Conservation (phyloP, 1,139 yeast genomes). For the Maudiozyma humilis region DNA sequence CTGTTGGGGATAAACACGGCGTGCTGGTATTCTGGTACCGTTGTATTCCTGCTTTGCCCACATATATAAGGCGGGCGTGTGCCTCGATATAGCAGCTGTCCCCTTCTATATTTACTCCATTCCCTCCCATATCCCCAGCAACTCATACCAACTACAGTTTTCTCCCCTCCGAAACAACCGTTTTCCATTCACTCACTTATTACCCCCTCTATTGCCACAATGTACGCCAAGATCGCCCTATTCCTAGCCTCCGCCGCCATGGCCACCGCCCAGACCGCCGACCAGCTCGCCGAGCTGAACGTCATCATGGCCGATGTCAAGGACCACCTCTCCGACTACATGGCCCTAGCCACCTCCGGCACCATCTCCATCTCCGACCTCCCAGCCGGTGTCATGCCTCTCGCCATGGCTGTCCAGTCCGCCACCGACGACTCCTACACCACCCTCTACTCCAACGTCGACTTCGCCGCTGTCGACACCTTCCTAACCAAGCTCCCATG, state of each 20-base stretch:
- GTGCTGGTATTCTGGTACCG: not conserved
- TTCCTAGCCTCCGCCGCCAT: constrained; percentile 11
- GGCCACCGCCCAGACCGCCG: constrained; percentile 10
- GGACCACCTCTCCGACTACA: constrained; percentile 12
- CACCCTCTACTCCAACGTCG: constrained; percentile 29
- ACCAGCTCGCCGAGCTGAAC: constrained; percentile 11
- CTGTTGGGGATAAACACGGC: too few species aligned
- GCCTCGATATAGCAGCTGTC: not conserved
- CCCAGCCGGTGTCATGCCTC: constrained; percentile 30
- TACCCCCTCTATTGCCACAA: constrained; percentile 1
- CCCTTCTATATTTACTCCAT: not conserved
- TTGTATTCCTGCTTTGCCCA: not conserved
- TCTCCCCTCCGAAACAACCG: not conserved
- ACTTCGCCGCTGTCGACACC: constrained; percentile 26
- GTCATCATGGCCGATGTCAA: constrained; percentile 13
- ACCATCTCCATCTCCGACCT: constrained; percentile 12
- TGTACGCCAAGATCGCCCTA: constrained; percentile 10
- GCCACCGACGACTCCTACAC: constrained; percentile 39
- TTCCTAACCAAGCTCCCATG: constrained; percentile 37
- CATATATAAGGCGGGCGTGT: not conserved
- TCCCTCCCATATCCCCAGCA: not conserved
- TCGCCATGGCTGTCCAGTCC: constrained; percentile 23
- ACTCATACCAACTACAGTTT: not conserved
- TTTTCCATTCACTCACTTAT: not conserved
- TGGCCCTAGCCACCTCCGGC: constrained; percentile 12